phyloP scores from a whole-genome alignment of 257 asterid species.

The Handroanthus guayacan region DNA sequence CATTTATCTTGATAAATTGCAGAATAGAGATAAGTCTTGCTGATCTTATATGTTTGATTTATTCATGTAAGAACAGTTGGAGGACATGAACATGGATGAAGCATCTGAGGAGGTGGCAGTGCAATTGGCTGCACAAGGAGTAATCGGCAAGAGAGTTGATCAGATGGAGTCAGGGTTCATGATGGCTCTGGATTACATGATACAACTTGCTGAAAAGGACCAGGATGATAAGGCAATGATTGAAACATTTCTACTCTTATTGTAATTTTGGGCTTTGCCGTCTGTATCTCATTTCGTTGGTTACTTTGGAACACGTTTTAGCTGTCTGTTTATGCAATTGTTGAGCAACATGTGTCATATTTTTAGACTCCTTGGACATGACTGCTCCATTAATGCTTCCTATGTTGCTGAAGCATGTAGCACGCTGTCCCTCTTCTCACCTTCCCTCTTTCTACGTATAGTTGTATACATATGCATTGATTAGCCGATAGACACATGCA shows the following conservation, averaged over 20 bases:
- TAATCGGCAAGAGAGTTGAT: constrained; percentile 97
- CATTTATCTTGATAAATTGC: neutral
- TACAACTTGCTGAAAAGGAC: constrained; percentile 84
- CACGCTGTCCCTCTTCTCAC: neutral
- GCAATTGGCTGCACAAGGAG: constrained; percentile 96
- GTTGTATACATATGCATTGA: neutral
- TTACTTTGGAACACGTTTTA: neutral
- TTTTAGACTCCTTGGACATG: neutral
- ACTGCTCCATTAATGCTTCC: constrained; percentile 15
- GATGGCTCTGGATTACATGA: constrained; percentile 98
- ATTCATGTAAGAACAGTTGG: constrained; percentile 60
- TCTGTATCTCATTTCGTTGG: neutral
- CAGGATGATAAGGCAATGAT: constrained; percentile 76
- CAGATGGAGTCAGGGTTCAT: constrained; percentile 94
- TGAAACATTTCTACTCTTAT: neutral
- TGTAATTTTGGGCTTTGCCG: neutral
- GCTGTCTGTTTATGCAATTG: neutral
- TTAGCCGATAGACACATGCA: neutral
- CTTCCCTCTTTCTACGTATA: neutral
- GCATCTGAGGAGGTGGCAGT: constrained; percentile 91
- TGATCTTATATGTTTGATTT: constrained; percentile 16
- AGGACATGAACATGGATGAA: constrained; percentile 95
- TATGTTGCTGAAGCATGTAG: constrained; percentile 18
- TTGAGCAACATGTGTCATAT: constrained; percentile 5
- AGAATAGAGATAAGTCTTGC: neutral